Percentiles rank a stretch among this genome's conserved stretches.
phyloP scores from a whole-genome alignment of 805 yeast species.

The Lipomyces japonicus region DNA sequence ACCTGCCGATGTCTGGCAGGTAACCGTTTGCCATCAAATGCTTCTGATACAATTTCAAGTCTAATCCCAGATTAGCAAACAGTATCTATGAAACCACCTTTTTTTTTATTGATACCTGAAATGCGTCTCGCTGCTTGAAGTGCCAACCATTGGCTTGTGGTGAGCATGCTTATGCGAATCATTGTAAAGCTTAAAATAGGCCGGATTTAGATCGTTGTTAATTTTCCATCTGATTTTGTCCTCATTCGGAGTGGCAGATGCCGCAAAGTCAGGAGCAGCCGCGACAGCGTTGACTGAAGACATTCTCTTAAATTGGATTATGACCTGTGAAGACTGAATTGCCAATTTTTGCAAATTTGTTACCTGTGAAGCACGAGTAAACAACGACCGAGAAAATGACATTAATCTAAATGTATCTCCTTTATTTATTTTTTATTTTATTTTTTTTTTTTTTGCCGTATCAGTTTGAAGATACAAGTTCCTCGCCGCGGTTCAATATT shows the following conservation, averaged over 20 bases:
- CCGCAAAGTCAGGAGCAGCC: constrained; percentile 4
- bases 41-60: constrained; percentile 65
- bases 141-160: constrained; percentile 76
- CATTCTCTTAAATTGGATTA: too few species aligned
- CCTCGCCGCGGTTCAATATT: too few species aligned
- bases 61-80: constrained; percentile 32
- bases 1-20: constrained; percentile 68
- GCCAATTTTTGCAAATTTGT: too few species aligned
- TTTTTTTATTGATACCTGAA: constrained; percentile 40
- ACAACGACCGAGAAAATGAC: too few species aligned
- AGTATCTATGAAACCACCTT: background rate
- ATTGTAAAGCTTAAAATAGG: constrained; percentile 53
- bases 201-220: constrained; percentile 43
- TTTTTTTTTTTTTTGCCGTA: too few species aligned
- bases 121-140: constrained; percentile 76
- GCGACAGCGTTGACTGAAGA: background rate
- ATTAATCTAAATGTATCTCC: too few species aligned
- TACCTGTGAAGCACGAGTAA: too few species aligned
- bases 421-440: too few species aligned
- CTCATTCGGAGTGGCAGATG: constrained; percentile 18
- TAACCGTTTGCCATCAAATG: constrained; percentile 52
- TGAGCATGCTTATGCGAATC: constrained; percentile 87
- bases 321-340: too few species aligned
- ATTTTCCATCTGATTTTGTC: constrained; percentile 16
- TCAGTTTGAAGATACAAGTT: too few species aligned